Evolutionary conservation across 257 asterid genomes (phyloP).

Genomic region (Gardenia jasminoides): DNA sequence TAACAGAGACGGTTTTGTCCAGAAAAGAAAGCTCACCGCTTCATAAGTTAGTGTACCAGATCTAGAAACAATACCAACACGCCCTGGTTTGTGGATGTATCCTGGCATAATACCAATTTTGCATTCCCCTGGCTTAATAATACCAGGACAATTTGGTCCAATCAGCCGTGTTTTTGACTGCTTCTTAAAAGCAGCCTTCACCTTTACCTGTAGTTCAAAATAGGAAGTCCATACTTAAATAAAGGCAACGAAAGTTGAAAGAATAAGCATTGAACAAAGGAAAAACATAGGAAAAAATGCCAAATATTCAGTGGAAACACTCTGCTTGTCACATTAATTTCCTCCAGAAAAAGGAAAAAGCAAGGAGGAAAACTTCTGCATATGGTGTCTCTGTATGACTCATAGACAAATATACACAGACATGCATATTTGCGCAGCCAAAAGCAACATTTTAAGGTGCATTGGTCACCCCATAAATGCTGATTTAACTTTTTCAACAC

Average conservation of each 20-base stretch:
- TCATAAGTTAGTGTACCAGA: constrained; percentile 89
- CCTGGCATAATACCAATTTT: constrained; percentile 99
- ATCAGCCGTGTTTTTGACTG: constrained; percentile 88
- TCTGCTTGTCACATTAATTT: neutral
- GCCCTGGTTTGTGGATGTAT: constrained; percentile 97
- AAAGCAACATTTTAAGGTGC: neutral
- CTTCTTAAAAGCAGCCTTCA: constrained; percentile 78
- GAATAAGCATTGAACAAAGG: neutral
- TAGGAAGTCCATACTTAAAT: neutral
- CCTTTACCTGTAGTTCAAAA: constrained; percentile 58
- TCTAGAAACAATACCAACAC: constrained; percentile 89
- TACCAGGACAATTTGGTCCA: constrained; percentile 99
- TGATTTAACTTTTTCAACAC: neutral
- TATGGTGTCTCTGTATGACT: neutral
- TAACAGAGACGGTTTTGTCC: neutral
- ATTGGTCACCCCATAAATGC: neutral
- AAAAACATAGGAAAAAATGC: neutral
- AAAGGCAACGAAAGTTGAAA: neutral
- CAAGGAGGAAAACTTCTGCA: neutral
- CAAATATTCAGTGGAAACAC: neutral
- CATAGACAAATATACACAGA: neutral
- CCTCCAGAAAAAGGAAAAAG: neutral
- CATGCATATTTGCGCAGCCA: neutral
- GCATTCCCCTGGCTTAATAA: constrained; percentile 98
- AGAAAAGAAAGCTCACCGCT: constrained; percentile 59